phyloP scores from a whole-genome alignment of 441 rosid species.

The Syzygium syzygioides region DNA sequence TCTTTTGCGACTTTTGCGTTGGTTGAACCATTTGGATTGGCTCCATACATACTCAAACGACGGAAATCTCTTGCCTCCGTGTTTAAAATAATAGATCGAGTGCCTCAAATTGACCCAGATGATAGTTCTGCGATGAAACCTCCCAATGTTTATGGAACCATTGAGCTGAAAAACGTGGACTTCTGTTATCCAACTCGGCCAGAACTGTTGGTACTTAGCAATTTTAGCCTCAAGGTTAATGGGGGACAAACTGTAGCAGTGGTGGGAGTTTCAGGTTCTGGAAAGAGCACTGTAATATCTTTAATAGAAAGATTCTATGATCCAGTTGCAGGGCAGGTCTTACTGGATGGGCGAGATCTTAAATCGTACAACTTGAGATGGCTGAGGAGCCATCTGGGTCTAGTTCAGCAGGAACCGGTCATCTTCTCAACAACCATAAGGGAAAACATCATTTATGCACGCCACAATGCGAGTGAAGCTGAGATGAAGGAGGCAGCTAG shows the following conservation, averaged over 20 bases:
- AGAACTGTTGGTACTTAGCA: conserved; percentile 84
- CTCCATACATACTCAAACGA: conserved; percentile 95
- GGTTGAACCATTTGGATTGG: conserved; percentile 99
- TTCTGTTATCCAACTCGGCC: conserved; percentile 96
- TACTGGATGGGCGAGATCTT: conserved; percentile 86
- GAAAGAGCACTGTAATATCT: conserved; percentile 97
- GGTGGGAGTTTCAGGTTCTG: conserved; percentile 99
- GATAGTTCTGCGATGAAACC: conserved; percentile 88
- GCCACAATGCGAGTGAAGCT: conserved; percentile 96
- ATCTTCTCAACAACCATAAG: conserved; percentile 91
- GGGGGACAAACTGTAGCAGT: conserved; percentile 96
- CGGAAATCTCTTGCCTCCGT: conserved; percentile 91
- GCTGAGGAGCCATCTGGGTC: conserved; percentile 89
- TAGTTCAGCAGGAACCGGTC: conserved; percentile 94
- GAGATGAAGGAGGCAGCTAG: conserved; percentile 98
- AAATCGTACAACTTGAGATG: conserved; percentile 84
- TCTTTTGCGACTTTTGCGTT: conserved; percentile 97
- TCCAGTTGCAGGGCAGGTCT: conserved; percentile 95
- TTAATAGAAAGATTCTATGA: conserved; percentile 93
- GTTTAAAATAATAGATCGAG: conserved; percentile 92
- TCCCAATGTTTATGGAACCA: conserved; percentile 94
- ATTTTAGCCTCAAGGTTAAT: conserved; percentile 90
- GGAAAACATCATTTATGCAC: conserved; percentile 92
- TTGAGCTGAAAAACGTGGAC: conserved; percentile 87
- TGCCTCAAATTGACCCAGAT: conserved; percentile 94